Evolutionary conservation across 768 basidiomycete genomes (phyloP).

Genomic region (Clitopilus hobsonii): DNA sequence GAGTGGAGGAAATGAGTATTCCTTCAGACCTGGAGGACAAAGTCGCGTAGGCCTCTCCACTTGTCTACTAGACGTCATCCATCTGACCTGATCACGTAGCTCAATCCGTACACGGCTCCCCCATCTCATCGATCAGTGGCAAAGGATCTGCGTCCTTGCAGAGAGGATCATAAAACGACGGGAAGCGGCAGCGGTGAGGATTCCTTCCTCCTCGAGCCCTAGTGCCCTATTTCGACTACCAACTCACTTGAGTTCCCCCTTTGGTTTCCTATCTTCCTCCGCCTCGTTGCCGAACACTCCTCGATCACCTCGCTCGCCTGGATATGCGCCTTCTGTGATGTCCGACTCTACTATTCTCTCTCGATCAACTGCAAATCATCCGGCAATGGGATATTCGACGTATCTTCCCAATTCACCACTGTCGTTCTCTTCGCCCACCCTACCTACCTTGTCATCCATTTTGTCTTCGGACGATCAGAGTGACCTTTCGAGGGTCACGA

Average conservation of each 20-base stretch:
- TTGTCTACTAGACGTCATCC: background rate
- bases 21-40: constrained; percentile 92
- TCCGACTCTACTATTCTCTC: constrained; percentile 22
- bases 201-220: constrained; percentile 55
- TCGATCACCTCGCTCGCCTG: constrained; percentile 28
- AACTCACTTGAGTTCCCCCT: constrained; percentile 70
- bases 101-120: constrained; percentile 72
- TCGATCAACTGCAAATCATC: background rate
- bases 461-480: constrained; percentile 45
- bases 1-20: constrained; percentile 86
- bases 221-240: constrained; percentile 35
- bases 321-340: constrained; percentile 24
- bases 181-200: constrained; percentile 88
- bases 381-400: background rate
- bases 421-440: constrained; percentile 13
- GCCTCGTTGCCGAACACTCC: constrained; percentile 23
- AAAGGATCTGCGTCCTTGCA: constrained; percentile 78
- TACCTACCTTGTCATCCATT: background rate
- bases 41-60: constrained; percentile 49
- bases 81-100: constrained; percentile 28
- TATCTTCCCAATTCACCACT: constrained; percentile 23
- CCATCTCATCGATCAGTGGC: constrained; percentile 85
- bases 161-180: constrained; percentile 89
- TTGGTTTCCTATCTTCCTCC: constrained; percentile 37
- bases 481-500: constrained; percentile 78